Evolutionary conservation across 805 yeast species (phyloP), one percentile per base, ranked within the genome.

Genomic region (Kurtzmaniella fragi): DNA sequence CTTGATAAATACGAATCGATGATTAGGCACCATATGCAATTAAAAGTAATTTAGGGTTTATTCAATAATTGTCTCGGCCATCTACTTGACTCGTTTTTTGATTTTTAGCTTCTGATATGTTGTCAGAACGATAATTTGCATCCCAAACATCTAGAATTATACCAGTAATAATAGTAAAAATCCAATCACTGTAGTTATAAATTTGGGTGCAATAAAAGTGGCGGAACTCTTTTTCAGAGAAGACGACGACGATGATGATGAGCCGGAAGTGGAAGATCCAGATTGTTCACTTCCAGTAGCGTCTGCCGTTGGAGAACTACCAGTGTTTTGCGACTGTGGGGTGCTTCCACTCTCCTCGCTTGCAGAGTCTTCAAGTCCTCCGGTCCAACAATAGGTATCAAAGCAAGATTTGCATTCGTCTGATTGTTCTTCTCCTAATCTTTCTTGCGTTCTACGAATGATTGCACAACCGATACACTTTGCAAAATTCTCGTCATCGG

Each of bases 391-490:
- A 60, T 86, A 86, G 5, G 65, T 67, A 28, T 67, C 61, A 57
- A 88, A 85, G 57, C 96, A 88, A 39, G 64, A 44, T 48, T 76
- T 62, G 65, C 96, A 88, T 53, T 84, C 87, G 2, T 71, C 79
- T n/a, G 78, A 62, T 42, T 83, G 82, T 13, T 74, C 68, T 28
- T 69, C 60, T 23, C 80, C 78, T 29, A 71, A 60, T 54, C 89
- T 72, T 62, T 86, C 93, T 54, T 82, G 80, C 31, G 82, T 77
- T 57, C 95, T 78, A 64, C 86, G 82, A 42, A 86, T 70, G 34
- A 87, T 74, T 8, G 95, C 95, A 70, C 95, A 87, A 2, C 84
- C 85, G 35, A 87, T 72, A 67, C 95, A 87, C 5, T 79, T 73
- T 31, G 75, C 64, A 81, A 85, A 87, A 31, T 83, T 79, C 3